Percentiles rank a stretch among this genome's conserved stretches.
Evolutionary conservation across 345 rosid species (phyloP).

Genomic region (Erucastrum elatum): DNA sequence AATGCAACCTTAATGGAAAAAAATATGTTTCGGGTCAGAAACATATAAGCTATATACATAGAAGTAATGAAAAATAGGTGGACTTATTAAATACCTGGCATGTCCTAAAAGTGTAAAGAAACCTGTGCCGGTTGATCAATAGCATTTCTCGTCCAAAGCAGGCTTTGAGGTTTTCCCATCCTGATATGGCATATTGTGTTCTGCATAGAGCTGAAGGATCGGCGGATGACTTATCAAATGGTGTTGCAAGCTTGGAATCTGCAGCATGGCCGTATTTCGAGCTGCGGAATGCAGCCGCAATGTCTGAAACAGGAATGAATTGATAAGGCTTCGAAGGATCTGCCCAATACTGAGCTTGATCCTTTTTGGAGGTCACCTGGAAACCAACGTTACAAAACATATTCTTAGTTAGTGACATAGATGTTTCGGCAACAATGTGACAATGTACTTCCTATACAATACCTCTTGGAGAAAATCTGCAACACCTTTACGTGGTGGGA

Average conservation of each 20-base stretch:
- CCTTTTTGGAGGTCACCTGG: constrained; percentile 89
- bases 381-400: not conserved
- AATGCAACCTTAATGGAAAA: constrained; percentile 59
- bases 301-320: constrained; percentile 62
- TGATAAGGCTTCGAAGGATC: constrained; percentile 69
- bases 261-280: constrained; percentile 62
- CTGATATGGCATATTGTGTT: constrained; percentile 68
- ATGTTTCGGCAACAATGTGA: not conserved
- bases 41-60: not conserved
- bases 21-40: constrained; percentile 6
- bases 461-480: constrained; percentile 99
- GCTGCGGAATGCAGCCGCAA: constrained; percentile 66
- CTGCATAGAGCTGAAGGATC: constrained; percentile 66
- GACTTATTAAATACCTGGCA: constrained; percentile 54
- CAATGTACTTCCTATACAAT: constrained; percentile 9
- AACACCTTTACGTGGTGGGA: constrained; percentile 82
- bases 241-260: constrained; percentile 49
- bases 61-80: not conserved
- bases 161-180: constrained; percentile 66
- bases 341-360: constrained; percentile 98
- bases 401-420: not conserved
- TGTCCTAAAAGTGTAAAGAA: constrained; percentile 80
- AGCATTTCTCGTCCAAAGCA: constrained; percentile 70
- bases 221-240: constrained; percentile 51
- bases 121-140: constrained; percentile 64